Evolutionary conservation across 106 monocot genomes (phyloP).

Genomic region (Amphibolis antarctica): DNA sequence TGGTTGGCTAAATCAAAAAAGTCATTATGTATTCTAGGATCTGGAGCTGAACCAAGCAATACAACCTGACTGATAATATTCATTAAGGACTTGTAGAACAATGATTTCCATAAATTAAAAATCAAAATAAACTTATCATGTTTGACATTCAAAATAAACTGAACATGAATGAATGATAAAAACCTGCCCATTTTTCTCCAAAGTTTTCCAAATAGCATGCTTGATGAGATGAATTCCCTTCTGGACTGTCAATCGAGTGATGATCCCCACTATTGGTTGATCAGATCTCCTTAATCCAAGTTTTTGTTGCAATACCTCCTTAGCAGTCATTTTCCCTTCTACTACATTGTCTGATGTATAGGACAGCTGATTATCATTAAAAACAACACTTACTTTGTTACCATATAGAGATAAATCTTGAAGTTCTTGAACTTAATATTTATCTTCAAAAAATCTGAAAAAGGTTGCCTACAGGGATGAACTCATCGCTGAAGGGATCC

Average conservation of each 20-base stretch:
- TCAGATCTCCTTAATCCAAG: slow-evolving; percentile 67
- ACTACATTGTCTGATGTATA: slow-evolving; percentile 87
- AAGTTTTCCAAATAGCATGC: slow-evolving; percentile 66
- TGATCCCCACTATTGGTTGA: slow-evolving; percentile 73
- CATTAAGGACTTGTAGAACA: not conserved
- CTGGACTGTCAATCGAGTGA: slow-evolving; percentile 85
- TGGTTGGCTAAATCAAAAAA: slow-evolving; percentile 69
- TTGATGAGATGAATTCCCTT: slow-evolving; percentile 98
- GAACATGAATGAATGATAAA: not conserved
- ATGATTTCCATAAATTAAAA: not conserved
- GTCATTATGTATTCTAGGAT: slow-evolving; percentile 85
- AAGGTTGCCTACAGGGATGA: slow-evolving; percentile 56
- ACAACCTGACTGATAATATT: slow-evolving; percentile 43
- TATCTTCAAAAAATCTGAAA: not conserved
- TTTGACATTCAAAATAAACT: not conserved
- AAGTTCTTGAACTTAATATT: no score
- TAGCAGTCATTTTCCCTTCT: slow-evolving; percentile 80
- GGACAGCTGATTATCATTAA: slow-evolving; percentile 35
- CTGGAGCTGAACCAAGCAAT: slow-evolving; percentile 92
- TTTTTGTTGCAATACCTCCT: slow-evolving; percentile 74
- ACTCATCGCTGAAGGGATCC: slow-evolving; percentile 88
- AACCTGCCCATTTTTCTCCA: slow-evolving; percentile 86
- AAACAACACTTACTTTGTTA: not conserved
- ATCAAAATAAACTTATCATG: not conserved
- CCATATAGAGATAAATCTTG: no score